These are phyloP conservation scores for Imleria badia DNA, from an alignment of 768 basidiomycete species.

Conservation along the genomic window DNA sequence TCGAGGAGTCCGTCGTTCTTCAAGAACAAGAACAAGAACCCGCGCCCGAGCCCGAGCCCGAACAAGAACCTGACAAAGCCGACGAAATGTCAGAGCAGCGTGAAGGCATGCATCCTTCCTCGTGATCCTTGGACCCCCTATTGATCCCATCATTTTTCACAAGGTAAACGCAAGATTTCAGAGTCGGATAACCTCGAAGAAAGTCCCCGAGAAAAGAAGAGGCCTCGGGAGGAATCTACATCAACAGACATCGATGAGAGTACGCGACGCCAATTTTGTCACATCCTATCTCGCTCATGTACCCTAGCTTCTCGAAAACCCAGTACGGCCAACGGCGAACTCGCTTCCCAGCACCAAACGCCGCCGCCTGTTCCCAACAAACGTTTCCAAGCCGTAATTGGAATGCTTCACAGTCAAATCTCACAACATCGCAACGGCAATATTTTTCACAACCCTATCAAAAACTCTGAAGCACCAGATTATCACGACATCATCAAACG, in stretches of 20 bases:
- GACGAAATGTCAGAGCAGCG: conserved; percentile 13
- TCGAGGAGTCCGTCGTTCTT: conserved; percentile 10
- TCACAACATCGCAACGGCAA: conserved; percentile 84
- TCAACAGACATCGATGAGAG: conserved; percentile 43
- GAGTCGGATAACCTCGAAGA: conserved; percentile 27
- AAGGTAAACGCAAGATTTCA: conserved; percentile 29
- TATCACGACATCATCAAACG: conserved; percentile 90
- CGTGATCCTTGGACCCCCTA: not conserved
- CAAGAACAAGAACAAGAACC: conserved; percentile 1
- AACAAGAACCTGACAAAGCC: not conserved
- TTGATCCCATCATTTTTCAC: not conserved
- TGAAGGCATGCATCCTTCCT: conserved; percentile 17
- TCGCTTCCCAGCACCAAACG: conserved; percentile 12
- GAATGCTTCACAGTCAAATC: conserved; percentile 78
- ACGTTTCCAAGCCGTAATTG: conserved; percentile 79
- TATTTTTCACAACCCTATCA: conserved; percentile 90
- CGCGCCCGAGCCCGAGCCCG: too few relatives aligned
- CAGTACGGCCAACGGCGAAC: conserved; percentile 17
- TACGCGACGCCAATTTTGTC: conserved; percentile 11
- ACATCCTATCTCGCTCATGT: conserved; percentile 1
- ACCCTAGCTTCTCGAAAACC: conserved; percentile 21
- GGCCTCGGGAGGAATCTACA: conserved; percentile 24
- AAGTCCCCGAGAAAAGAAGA: conserved; percentile 27
- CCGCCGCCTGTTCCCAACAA: conserved; percentile 47
- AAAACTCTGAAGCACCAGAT: conserved; percentile 82